phyloP scores from a whole-genome alignment of 2,329 filamentous ascomycete species.

The Fusarium liriodendri region DNA sequence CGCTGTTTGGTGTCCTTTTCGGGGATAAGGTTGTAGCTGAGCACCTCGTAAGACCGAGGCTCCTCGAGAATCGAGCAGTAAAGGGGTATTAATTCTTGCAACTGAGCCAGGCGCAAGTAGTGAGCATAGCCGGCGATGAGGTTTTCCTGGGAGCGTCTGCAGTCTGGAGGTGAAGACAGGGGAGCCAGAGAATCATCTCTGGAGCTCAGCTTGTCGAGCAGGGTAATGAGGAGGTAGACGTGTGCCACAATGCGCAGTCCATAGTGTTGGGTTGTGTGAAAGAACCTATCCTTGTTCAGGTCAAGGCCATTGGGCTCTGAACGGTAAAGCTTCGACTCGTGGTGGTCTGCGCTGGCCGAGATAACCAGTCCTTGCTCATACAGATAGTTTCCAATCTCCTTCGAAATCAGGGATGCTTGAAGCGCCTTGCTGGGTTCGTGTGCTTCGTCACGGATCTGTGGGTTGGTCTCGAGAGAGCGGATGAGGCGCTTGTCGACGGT shows the following conservation, averaged over 20 bases:
- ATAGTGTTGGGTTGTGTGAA: slow-evolving; percentile 68
- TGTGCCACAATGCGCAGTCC: slow-evolving; percentile 77
- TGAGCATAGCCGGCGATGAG: slow-evolving; percentile 86
- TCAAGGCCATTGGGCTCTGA: slow-evolving; percentile 43
- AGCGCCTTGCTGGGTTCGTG: slow-evolving; percentile 77
- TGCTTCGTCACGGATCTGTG: slow-evolving; percentile 68
- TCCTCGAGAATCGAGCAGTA: slow-evolving; percentile 84
- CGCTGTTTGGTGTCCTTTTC: slow-evolving; percentile 75
- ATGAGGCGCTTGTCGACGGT: slow-evolving; percentile 70
- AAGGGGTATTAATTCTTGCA: slow-evolving; percentile 84
- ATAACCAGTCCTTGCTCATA: slow-evolving; percentile 66
- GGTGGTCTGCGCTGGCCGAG: slow-evolving; percentile 39
- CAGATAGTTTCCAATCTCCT: slow-evolving; percentile 68
- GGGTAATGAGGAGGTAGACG: slow-evolving; percentile 71
- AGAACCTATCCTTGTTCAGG: slow-evolving; percentile 59
- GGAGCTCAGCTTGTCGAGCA: slow-evolving; percentile 70
- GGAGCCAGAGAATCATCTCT: slow-evolving; percentile 25
- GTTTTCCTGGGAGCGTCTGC: slow-evolving; percentile 71
- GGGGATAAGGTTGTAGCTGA: slow-evolving; percentile 82
- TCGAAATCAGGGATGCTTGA: slow-evolving; percentile 79
- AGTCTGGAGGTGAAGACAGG: slow-evolving; percentile 29
- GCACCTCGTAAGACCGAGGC: slow-evolving; percentile 73
- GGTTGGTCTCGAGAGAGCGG: slow-evolving; percentile 67
- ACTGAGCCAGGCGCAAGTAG: slow-evolving; percentile 76
- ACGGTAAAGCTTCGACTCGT: slow-evolving; percentile 44